Evolutionary conservation across 192 early-diverging fungal species (phyloP), one percentile per base, ranked within the genome.

Genomic region (Diversispora eburnea): DNA sequence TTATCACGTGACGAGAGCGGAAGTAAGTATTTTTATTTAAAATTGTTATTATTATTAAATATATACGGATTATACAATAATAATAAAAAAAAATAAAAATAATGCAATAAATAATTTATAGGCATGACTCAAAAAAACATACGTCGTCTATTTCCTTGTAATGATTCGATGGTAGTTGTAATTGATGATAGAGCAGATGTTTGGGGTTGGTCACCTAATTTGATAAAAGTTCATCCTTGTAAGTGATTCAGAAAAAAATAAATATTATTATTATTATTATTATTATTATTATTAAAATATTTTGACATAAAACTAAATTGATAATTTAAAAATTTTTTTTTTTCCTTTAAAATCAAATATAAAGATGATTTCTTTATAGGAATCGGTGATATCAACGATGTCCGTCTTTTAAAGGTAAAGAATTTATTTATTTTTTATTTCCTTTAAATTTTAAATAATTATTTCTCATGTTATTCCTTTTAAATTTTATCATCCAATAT

Each of bases 161-260:
- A 98, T 80, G 91, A 91, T 46, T 94, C 91, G 39, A 98, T 99
- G 96, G 98, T 97, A 3, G 93, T 95, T 4, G 91, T 93, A 54
- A 84, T 99, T 12, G 98, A 99, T 77, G 98, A 99, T 81, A 88
- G 96, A 22, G 90, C 89, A 0, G 96, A 99, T 78, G 93, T 99
- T 3, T 99, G 98, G 98, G 77, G 82, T 39, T 93, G 89, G 87
- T 91, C 95, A 2, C 91, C 90, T 5, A 95, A 98, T 81, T 74
- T 99, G 33, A 89, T 98, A 56, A 87, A 90, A 61, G 92, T 98
- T 22, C 82, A 88, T 51, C 94, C 94, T 47, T 99, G 93, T 95
- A 84, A 83, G 85, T 79, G 25, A 33, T 33, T 33, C 25, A 33
- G 25, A 33, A 33, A 33, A 33, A 33, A 33, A 33, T n/a, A n/a